Evolutionary conservation across 805 yeast genomes (phyloP).

Genomic region (Cyberlindnera subsufficiens): DNA sequence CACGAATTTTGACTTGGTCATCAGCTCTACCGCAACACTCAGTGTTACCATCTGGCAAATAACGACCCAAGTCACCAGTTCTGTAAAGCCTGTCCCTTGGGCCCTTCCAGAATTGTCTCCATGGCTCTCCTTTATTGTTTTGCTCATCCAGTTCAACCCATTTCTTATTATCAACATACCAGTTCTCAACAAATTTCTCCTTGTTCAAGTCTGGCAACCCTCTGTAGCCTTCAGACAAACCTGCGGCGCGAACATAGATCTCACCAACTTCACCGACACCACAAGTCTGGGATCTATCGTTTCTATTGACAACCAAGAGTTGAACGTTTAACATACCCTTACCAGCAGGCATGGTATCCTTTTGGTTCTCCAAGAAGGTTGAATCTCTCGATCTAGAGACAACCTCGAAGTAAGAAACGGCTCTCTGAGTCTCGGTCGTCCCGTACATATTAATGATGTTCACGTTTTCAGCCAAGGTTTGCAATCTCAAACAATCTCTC

Average conservation of each 20-base stretch:
- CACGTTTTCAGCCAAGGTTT: slow-evolving; percentile 85
- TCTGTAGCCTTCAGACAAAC: slow-evolving; percentile 94
- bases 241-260: slow-evolving; percentile 96
- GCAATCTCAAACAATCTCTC: slow-evolving; percentile 92
- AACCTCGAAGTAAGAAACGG: slow-evolving; percentile 92
- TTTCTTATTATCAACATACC: slow-evolving; percentile 71
- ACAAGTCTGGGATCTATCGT: slow-evolving; percentile 84
- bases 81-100: slow-evolving; percentile 95
- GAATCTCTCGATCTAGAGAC: slow-evolving; percentile 66
- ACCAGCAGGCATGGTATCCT: slow-evolving; percentile 98
- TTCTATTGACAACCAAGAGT: slow-evolving; percentile 84
- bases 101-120: slow-evolving; percentile 84
- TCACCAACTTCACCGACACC: slow-evolving; percentile 99
- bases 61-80: slow-evolving; percentile 96
- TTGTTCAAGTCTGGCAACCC: slow-evolving; percentile 84
- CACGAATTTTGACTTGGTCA: slow-evolving; percentile 97
- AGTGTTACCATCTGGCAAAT: slow-evolving; percentile 93
- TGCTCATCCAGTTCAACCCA: slow-evolving; percentile 56
- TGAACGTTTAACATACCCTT: slow-evolving; percentile 96
- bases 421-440: slow-evolving; percentile 98
- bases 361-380: slow-evolving; percentile 70
- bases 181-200: slow-evolving; percentile 82
- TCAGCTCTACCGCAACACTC: slow-evolving; percentile 99
- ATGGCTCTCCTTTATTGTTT: slow-evolving; percentile 38
- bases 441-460: slow-evolving; percentile 97